Base-by-base conservation (phyloP, 2,329 filamentous ascomycete genomes). In the Phaeomoniella chlamydospora region DNA sequence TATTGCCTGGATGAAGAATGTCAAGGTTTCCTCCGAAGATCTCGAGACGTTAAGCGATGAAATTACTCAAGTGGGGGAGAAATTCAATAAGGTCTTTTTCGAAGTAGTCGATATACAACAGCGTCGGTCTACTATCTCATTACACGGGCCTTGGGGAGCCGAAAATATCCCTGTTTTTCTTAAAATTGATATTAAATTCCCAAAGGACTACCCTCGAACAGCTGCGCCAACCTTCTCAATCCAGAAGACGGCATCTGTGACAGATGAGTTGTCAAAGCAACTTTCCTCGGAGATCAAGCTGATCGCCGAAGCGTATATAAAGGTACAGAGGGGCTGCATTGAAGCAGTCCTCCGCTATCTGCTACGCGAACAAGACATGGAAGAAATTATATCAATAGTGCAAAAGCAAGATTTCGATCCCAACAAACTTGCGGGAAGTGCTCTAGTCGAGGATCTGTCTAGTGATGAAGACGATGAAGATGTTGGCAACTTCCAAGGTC, bases 401-500 rank as follows among this genome's bases (percentile, higher is more conserved):
- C 57, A 64, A 32, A 72, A 78, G 9, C 68, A 75, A 43, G 77
- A 81, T 43, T 55, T 75, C 5, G 73, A 72, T 37, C 55, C 57
- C 37, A 47, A 61, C 44, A 54, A 59, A 41, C 60, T 65, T 41
- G 57, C 59, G 31, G 43, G 58, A 38, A 53, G 61, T 34, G 52
- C 53, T 33, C 37, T 65, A 26, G 62, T 57, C 18, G 80, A 82
- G 39, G 84, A 90, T 44, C 88, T 83, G 45, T 94, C 85, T 3
- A 92, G 82, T 47, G 80, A 85, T 42, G 80, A 84, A 41, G 82
- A 87, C 44, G 83, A 87, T 39, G 58, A 61, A 39, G 49, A 50
- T 31, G 52, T 64, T 37, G 55, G 58, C 12, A 42, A 59, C 49
- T 53, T 54, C 38, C 56, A 59, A 37, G 58, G 53, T 15, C 57